These are phyloP conservation scores for Camellia lanceoleosa DNA, from an alignment of 148 eudicot species.

Conservation along the genomic window DNA sequence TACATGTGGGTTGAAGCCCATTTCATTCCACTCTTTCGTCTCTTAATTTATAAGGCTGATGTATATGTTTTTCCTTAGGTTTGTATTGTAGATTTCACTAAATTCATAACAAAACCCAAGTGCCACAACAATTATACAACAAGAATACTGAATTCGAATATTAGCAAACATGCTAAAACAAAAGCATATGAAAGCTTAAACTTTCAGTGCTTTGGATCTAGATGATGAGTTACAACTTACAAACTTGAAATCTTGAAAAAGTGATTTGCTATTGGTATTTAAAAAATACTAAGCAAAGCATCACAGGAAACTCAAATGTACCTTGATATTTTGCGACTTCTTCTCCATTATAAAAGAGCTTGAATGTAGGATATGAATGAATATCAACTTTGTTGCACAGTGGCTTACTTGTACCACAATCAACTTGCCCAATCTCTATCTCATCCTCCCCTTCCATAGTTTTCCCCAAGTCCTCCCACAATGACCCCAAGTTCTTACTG, in stretches of 20 bases:
- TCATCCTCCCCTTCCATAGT: constrained; percentile 95
- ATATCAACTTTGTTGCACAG: constrained; percentile 86
- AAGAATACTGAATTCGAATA: neutral
- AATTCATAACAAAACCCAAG: neutral
- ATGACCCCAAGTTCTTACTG: constrained; percentile 83
- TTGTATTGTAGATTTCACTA: neutral
- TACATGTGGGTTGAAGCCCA: neutral
- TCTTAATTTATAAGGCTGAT: neutral
- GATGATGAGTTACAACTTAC: too few species aligned
- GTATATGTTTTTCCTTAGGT: neutral
- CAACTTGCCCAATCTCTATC: constrained; percentile 90
- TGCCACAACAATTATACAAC: neutral
- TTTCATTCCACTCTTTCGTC: neutral
- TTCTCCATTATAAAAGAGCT: constrained; percentile 94
- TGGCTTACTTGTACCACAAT: constrained; percentile 68
- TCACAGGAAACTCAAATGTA: constrained; percentile 15
- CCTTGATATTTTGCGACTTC: constrained; percentile 84
- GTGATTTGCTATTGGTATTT: neutral
- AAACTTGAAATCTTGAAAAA: too few species aligned
- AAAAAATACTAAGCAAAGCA: neutral
- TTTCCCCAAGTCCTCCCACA: constrained; percentile 95
- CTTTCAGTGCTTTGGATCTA: too few species aligned
- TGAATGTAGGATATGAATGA: constrained; percentile 96
- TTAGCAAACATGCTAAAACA: too few species aligned
- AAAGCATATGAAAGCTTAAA: too few species aligned